These are phyloP conservation scores for Sporothrix schenckii DNA, from an alignment of 2,329 filamentous ascomycete genomes.

Conservation along the genomic window DNA sequence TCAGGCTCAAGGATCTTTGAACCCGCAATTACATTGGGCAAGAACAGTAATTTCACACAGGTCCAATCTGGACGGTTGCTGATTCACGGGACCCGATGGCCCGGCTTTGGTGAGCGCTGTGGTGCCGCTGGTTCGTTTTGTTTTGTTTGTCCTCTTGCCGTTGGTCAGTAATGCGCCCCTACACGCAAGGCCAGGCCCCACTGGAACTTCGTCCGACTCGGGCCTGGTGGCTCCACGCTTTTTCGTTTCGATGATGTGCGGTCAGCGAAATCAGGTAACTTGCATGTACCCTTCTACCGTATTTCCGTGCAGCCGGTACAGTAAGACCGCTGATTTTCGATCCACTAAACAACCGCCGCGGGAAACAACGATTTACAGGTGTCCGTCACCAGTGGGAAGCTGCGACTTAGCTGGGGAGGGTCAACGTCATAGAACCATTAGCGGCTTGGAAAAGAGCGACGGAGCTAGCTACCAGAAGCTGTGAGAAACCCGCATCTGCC, in stretches of 20 bases:
- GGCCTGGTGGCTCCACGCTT: constrained; percentile 18
- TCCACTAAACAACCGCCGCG: constrained; percentile 6
- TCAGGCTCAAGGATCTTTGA: background rate
- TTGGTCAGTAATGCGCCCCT: constrained; percentile 22
- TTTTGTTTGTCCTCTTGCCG: constrained; percentile 18
- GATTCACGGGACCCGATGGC: constrained; percentile 22
- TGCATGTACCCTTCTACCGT: background rate
- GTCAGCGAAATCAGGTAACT: background rate
- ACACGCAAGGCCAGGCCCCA: background rate
- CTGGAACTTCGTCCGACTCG: constrained; percentile 15
- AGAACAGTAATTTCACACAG: background rate
- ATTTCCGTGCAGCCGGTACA: background rate
- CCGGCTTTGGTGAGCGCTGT: background rate
- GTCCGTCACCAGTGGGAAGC: background rate
- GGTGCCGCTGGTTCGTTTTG: constrained; percentile 12
- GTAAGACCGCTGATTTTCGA: constrained; percentile 39
- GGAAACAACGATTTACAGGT: background rate
- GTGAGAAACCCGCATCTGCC: constrained; percentile 27
- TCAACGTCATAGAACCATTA: constrained; percentile 33
- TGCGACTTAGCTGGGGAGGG: constrained; percentile 21
- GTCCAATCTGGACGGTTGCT: constrained; percentile 25
- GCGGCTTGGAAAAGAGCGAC: constrained; percentile 5
- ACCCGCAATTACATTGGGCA: background rate
- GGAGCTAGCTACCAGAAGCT: background rate
- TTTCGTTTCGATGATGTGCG: background rate